Base-by-base conservation (phyloP, 164 flowering plant species). In the Nelumbo lutea region DNA sequence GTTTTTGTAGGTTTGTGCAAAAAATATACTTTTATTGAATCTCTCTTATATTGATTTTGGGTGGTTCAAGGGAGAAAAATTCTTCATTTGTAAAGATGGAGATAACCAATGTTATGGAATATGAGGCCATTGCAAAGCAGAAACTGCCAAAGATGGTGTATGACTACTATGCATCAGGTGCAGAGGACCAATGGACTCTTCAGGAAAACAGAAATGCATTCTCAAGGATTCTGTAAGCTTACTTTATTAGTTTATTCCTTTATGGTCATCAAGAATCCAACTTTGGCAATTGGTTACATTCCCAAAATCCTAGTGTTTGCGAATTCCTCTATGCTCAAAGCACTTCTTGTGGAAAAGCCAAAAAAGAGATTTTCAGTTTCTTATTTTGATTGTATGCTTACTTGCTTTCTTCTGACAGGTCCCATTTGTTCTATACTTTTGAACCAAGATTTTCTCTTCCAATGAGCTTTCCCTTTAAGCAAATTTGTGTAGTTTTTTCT, bases 101-200 rank as follows among this genome's bases (percentile, higher is more conserved):
- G 86, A 75, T 93, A 46, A 89, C 94, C 40, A 91, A 89, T 75
- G 94, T 91, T 1, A 62, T 55, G 45, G 97, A 93, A 79, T 91
- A 87, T 76, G 84, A 93, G 69, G 86, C 85, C 53, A 79, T 93
- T 68, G 97, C 98, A 40, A 93, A 87, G 84, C 72, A 83, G 75
- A 91, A 86, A 61, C 77, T 93, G 80, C 97, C 97, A 8, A 91
- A 93, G 88, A 91, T 91, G 96, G 83, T 82, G 61, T 27, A 27
- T 27, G 27, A 27, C 27, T 27, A 27, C 27, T 27, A 27, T 27
- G 27, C 27, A 27, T 27, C 98, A 4, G 98, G 98, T 67, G 98
- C 98, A 68, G 98, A 93, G 87, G 97, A 93, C 70, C 87, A 87
- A 71, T 93, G 96, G 96, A 89, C 96, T 75, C 90, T 93, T 38